Conservation (phyloP, 2,329 filamentous ascomycete genomes). For the Venturia oleaginea region DNA sequence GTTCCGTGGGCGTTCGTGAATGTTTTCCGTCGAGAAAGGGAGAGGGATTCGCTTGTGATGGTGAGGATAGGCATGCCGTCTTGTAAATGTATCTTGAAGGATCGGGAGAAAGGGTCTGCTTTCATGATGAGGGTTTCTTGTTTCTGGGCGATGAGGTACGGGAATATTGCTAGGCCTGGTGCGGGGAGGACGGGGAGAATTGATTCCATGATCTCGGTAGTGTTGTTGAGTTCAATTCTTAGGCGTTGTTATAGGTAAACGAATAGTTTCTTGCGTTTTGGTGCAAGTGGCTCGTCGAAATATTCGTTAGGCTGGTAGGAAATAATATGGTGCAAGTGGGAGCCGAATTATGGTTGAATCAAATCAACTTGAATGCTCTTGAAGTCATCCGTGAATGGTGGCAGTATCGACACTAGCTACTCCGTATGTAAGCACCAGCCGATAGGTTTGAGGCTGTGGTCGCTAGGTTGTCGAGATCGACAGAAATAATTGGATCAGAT, state of each 20-base stretch:
- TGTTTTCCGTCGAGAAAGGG: background rate
- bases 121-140: constrained; percentile 3
- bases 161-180: background rate
- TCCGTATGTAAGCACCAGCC: background rate
- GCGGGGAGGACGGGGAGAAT: background rate
- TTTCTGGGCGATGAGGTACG: background rate
- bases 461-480: background rate
- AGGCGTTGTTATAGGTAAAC: background rate
- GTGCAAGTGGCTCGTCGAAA: too few species aligned
- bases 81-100: background rate
- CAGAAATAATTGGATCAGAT: background rate
- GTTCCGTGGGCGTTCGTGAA: background rate
- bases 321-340: too few species aligned
- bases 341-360: too few species aligned
- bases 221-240: constrained; percentile 19
- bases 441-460: background rate
- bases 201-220: background rate
- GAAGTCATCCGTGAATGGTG: background rate
- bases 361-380: too few species aligned
- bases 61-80: background rate
- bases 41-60: background rate
- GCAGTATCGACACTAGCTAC: background rate
- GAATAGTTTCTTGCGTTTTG: background rate
- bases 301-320: too few species aligned
- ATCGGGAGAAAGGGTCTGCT: background rate